phyloP scores from a whole-genome alignment of 1,284 basidiomycete species.

The Apiotrichum brassicae region DNA sequence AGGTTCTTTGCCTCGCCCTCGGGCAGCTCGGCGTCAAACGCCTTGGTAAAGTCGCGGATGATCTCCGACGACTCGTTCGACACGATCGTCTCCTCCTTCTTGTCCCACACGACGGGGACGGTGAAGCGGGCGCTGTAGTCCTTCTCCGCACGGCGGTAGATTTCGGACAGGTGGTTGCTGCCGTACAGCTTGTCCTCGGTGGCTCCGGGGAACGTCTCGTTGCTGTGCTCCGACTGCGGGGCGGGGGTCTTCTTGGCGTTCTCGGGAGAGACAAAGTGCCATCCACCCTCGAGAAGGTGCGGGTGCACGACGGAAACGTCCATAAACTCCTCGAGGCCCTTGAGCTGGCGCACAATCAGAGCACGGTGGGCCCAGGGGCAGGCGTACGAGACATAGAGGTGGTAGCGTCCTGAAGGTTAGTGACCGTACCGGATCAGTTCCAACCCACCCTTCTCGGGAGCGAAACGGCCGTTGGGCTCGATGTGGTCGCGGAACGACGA shows the following conservation, averaged over 20 bases:
- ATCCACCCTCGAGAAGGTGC: slow-evolving; percentile 72
- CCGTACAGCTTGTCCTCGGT: slow-evolving; percentile 65
- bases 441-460: slow-evolving; percentile 72
- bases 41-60: slow-evolving; percentile 79
- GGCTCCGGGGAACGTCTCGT: slow-evolving; percentile 63
- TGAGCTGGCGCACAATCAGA: slow-evolving; percentile 80
- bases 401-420: slow-evolving; percentile 64
- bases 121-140: slow-evolving; percentile 66
- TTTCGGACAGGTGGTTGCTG: slow-evolving; percentile 68
- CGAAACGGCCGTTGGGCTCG: slow-evolving; percentile 64
- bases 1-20: slow-evolving; percentile 57
- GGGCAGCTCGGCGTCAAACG: slow-evolving; percentile 67
- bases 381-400: slow-evolving; percentile 80
- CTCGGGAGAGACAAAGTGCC: slow-evolving; percentile 66
- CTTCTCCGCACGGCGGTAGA: slow-evolving; percentile 73
- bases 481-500: slow-evolving; percentile 71
- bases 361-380: slow-evolving; percentile 87
- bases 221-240: slow-evolving; percentile 29
- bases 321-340: slow-evolving; percentile 80
- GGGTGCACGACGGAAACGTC: slow-evolving; percentile 80
- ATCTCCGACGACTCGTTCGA: slow-evolving; percentile 94
- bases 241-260: slow-evolving; percentile 24
- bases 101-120: slow-evolving; percentile 94
- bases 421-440: neutral
- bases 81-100: slow-evolving; percentile 79